Conservation (phyloP, 2,329 filamentous ascomycete genomes). For the Neospermospora avenae region DNA sequence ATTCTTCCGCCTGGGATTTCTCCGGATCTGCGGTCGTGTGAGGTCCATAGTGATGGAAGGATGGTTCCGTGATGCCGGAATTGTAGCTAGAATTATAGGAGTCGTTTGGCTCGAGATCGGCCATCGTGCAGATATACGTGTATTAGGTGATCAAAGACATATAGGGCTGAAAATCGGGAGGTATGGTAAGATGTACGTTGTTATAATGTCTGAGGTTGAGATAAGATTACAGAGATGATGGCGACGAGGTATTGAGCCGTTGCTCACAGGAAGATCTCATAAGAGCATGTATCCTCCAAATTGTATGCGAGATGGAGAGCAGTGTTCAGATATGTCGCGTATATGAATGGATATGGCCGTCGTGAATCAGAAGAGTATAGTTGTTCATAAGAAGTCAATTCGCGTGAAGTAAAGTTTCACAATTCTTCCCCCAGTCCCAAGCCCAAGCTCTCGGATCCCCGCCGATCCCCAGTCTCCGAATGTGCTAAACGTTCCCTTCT, state of each 20-base stretch:
- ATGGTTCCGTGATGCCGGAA: neutral
- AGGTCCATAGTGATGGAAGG: neutral
- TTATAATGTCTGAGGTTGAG: neutral
- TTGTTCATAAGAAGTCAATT: neutral
- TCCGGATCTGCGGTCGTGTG: neutral
- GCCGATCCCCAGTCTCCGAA: neutral
- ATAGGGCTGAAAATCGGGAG: neutral
- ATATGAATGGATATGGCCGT: too few relatives aligned
- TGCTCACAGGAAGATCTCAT: too few relatives aligned
- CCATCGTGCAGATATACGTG: neutral
- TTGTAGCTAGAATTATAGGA: neutral
- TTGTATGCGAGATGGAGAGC: too few relatives aligned
- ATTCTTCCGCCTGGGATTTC: slow-evolving; percentile 3
- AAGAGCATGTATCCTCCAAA: too few relatives aligned
- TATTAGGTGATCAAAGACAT: neutral
- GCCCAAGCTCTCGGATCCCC: neutral
- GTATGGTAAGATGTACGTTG: neutral
- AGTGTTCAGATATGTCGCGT: too few relatives aligned
- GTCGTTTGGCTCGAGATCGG: neutral
- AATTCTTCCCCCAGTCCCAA: neutral
- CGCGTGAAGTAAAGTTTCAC: neutral
- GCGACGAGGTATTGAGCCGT: neutral
- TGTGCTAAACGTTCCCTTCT: neutral
- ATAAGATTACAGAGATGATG: neutral
- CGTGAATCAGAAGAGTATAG: too few relatives aligned